Evolutionary conservation across 1,284 basidiomycete species (phyloP).

Genomic region (Mycosarcoma mackinlayi): DNA sequence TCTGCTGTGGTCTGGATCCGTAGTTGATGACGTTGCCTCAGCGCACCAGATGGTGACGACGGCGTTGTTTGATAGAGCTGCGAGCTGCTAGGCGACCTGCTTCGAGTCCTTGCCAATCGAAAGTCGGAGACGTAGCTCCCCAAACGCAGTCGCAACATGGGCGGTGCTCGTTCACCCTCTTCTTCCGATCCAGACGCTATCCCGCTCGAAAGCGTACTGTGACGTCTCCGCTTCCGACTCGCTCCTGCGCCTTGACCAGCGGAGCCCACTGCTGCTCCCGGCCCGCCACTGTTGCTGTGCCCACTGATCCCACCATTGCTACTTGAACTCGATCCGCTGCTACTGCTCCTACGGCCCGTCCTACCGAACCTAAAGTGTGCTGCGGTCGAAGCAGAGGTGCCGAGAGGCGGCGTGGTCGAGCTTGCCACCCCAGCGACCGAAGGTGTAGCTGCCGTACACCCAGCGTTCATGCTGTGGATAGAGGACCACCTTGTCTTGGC

Average conservation of each 20-base stretch:
- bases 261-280: not conserved
- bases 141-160: slow-evolving; percentile 24
- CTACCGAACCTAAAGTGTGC: slow-evolving; percentile 15
- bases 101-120: slow-evolving; percentile 13
- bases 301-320: not conserved
- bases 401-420: slow-evolving; percentile 4
- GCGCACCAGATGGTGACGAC: slow-evolving; percentile 11
- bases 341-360: slow-evolving; percentile 19
- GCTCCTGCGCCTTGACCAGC: not conserved
- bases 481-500: too few species aligned
- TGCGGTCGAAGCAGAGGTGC: not conserved
- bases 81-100: slow-evolving; percentile 9
- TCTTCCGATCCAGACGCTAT: slow-evolving; percentile 34
- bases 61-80: slow-evolving; percentile 3
- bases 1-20: slow-evolving; percentile 15
- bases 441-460: slow-evolving; percentile 3
- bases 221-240: slow-evolving; percentile 24
- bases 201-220: slow-evolving; percentile 27
- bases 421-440: not conserved
- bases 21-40: slow-evolving; percentile 21
- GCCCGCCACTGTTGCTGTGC: not conserved
- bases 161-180: slow-evolving; percentile 15
- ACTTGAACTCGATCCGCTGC: slow-evolving; percentile 4
- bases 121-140: slow-evolving; percentile 30
- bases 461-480: slow-evolving; percentile 3